Base-by-base conservation (phyloP, 1,284 basidiomycete species). In the Trichosporon asahii region DNA sequence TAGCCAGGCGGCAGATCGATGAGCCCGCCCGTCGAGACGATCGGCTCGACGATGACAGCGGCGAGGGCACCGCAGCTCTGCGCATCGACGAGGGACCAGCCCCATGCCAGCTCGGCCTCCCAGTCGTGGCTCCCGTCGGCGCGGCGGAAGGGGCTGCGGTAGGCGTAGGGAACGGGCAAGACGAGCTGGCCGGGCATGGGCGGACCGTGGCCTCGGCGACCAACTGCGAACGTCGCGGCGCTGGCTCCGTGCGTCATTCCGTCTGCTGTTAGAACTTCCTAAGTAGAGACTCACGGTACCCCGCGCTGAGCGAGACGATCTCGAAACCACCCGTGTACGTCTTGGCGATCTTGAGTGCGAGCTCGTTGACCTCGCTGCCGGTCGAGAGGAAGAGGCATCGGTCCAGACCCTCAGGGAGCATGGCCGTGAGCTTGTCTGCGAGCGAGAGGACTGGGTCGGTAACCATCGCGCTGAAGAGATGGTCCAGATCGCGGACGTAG, bases 41-140 rank as follows among this genome's bases (percentile, higher is more conserved):
- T 85, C 0, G 85, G 84, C 77, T 86, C 85, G 72, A 86, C 77
- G 40, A 86, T 75, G 70, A 70, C 73, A 25, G 72, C 68, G 8
- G 79, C 78, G 2, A 78, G 73, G 5, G 66, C 70, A 9, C 78
- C 78, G 0, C 73, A 74, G 65, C 68, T 74, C 69, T 77, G 76
- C 60, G 77, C 75, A 64, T 81, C 80, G 31, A 81, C 77, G n/a
- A 81, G 64, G 40, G 75, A 73, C 73, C 75, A 81, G 12, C 79
- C 80, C 49, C 74, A 81, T 40, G 76, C 71, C 33, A 80, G 74
- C 73, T 81, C 80, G 1, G 77, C 70, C 67, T 78, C 63, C 80
- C 80, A 81, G 70, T 81, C 78, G 68, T 81, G 76, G n/a, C 69
- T 72, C 11, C 80, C 78, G 49, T 79, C 77, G 4, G 74, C 8